These are phyloP conservation scores for Amphichorda felina DNA, from an alignment of 2,329 filamentous ascomycete species.

Conservation along the genomic window DNA sequence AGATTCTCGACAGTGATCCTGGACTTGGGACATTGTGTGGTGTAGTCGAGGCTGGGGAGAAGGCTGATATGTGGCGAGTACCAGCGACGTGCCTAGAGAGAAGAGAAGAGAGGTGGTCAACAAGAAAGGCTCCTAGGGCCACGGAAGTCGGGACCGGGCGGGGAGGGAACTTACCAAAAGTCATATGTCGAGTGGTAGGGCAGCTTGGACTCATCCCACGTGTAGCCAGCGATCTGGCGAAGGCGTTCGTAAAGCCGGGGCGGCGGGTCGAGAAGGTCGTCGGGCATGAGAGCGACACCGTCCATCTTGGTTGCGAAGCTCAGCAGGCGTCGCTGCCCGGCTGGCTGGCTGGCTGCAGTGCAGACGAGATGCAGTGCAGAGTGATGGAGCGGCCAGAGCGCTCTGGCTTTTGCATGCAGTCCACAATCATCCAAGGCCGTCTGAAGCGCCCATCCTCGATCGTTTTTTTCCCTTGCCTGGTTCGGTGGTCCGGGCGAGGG, in stretches of 20 bases:
- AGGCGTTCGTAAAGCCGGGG: conserved; percentile 61
- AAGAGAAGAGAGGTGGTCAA: background rate
- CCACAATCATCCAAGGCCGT: conserved; percentile 2
- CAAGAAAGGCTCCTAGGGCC: background rate
- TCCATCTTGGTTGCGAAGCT: conserved; percentile 30
- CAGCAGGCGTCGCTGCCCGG: background rate
- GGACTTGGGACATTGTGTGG: conserved; percentile 29
- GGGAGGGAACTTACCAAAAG: conserved; percentile 52
- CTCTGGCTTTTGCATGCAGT: background rate
- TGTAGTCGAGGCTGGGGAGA: conserved; percentile 31
- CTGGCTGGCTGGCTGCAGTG: background rate
- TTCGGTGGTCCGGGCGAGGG: background rate
- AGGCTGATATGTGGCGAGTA: conserved; percentile 40
- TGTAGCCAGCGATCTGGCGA: conserved; percentile 60
- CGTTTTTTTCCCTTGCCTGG: background rate
- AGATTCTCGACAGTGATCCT: conserved; percentile 26
- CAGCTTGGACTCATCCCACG: conserved; percentile 55
- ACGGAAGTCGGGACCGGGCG: background rate
- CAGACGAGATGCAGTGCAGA: background rate
- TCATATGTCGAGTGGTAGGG: conserved; percentile 66
- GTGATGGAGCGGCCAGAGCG: background rate
- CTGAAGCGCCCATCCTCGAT: conserved; percentile 3
- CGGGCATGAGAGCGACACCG: conserved; percentile 32
- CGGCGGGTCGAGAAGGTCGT: conserved; percentile 50
- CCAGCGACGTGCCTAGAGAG: conserved; percentile 52